A percentile compares a stretch with the other conserved stretches of the same genome.
Conservation (phyloP, 2,329 filamentous ascomycete species). For the Spiromastix sp. region DNA sequence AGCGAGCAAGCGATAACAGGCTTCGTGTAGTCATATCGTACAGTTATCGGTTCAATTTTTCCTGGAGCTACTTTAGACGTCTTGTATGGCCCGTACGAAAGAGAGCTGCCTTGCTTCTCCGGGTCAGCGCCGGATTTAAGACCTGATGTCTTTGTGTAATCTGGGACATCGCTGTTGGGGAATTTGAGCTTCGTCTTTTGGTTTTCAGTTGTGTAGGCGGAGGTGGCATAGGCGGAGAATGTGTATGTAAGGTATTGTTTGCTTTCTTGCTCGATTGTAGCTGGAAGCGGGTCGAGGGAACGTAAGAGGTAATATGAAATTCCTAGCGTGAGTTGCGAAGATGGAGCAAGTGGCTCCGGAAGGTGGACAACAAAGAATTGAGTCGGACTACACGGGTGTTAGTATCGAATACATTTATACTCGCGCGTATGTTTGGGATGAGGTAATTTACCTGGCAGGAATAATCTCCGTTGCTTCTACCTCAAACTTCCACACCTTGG, state of each 20-base stretch:
- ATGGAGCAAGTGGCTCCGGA: conserved; percentile 62
- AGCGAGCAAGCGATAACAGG: conserved; percentile 69
- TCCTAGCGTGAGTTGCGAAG: conserved; percentile 71
- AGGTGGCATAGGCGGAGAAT: conserved; percentile 76
- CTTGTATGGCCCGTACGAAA: conserved; percentile 83
- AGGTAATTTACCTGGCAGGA: conserved; percentile 17
- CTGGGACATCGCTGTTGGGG: conserved; percentile 63
- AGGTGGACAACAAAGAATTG: conserved; percentile 82
- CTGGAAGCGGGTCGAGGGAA: conserved; percentile 69
- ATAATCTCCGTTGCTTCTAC: conserved; percentile 53
- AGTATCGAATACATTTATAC: conserved; percentile 19
- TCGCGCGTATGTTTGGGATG: neutral
- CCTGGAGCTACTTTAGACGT: conserved; percentile 61
- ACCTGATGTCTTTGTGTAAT: conserved; percentile 65
- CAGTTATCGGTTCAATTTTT: conserved; percentile 58
- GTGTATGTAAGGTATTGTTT: conserved; percentile 78
- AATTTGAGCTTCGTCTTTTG: conserved; percentile 98
- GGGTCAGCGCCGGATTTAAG: conserved; percentile 56
- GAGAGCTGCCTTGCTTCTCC: conserved; percentile 71
- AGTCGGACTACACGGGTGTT: conserved; percentile 42
- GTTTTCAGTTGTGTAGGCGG: conserved; percentile 74
- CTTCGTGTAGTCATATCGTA: conserved; percentile 93
- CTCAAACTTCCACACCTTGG: conserved; percentile 54
- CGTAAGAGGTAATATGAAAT: conserved; percentile 77
- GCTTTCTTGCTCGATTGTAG: conserved; percentile 70